phyloP scores from a whole-genome alignment of 2,329 filamentous ascomycete species.

The Cladobotryum mycophilum region DNA sequence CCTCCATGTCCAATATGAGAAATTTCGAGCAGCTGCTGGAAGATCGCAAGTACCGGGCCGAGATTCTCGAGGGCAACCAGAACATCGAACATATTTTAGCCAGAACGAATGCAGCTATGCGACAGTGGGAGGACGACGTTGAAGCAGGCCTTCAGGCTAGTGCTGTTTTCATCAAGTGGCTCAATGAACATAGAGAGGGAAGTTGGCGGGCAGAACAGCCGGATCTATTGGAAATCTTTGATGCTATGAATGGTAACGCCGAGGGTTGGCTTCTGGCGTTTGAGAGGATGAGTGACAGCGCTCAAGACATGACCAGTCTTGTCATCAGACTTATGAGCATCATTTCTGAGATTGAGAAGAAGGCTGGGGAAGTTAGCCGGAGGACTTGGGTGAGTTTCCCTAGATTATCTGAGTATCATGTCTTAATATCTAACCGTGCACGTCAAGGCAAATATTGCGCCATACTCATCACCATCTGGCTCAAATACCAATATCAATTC shows the following conservation, averaged over 20 bases:
- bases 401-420: background rate
- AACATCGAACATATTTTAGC: constrained; percentile 84
- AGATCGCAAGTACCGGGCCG: constrained; percentile 72
- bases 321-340: constrained; percentile 69
- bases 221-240: constrained; percentile 64
- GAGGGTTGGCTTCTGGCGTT: constrained; percentile 85
- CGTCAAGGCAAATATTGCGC: constrained; percentile 17
- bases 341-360: constrained; percentile 78
- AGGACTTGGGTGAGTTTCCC: constrained; percentile 58
- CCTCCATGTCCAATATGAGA: constrained; percentile 75
- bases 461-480: constrained; percentile 14
- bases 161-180: constrained; percentile 68
- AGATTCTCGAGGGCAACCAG: constrained; percentile 81
- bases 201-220: constrained; percentile 56
- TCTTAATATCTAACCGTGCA: background rate
- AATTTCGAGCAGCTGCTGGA: constrained; percentile 85
- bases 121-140: constrained; percentile 73
- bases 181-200: constrained; percentile 58
- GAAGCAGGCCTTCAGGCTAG: constrained; percentile 71
- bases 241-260: constrained; percentile 87
- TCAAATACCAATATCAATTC: constrained; percentile 3
- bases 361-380: constrained; percentile 76
- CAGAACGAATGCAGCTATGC: constrained; percentile 69
- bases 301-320: constrained; percentile 61
- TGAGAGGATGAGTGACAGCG: constrained; percentile 66